Conservation (phyloP, 2,329 filamentous ascomycete species). For the Neonectria hederae region DNA sequence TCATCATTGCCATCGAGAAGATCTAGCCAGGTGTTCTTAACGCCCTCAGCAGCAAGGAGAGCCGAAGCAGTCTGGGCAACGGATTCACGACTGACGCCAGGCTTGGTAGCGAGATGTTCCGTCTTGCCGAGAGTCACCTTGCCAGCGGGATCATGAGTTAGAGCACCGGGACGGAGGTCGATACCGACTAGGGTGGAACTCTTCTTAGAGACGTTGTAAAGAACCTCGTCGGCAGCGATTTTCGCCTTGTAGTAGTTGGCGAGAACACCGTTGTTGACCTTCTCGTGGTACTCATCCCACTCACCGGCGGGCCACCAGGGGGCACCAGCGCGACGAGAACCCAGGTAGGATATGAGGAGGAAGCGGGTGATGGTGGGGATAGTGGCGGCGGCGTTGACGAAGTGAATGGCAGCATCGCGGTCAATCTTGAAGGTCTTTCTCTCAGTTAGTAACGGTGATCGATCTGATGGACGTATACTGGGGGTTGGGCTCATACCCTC, state of each 20-base stretch:
- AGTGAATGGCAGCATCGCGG: slow-evolving; percentile 69
- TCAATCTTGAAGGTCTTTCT: slow-evolving; percentile 66
- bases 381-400: slow-evolving; percentile 67
- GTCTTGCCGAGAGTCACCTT: slow-evolving; percentile 60
- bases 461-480: not conserved
- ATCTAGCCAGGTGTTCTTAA: slow-evolving; percentile 64
- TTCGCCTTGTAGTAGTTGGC: slow-evolving; percentile 69
- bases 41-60: slow-evolving; percentile 60
- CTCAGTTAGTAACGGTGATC: slow-evolving; percentile 5
- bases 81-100: slow-evolving; percentile 61
- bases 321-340: slow-evolving; percentile 61
- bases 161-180: slow-evolving; percentile 60
- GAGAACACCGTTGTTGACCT: slow-evolving; percentile 52
- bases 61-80: slow-evolving; percentile 68
- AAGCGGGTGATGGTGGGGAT: slow-evolving; percentile 67
- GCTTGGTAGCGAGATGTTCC: slow-evolving; percentile 42
- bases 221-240: slow-evolving; percentile 65
- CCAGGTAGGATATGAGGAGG: slow-evolving; percentile 70
- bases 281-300: slow-evolving; percentile 58
- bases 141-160: slow-evolving; percentile 61
- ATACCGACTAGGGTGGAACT: slow-evolving; percentile 58
- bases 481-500: slow-evolving; percentile 44
- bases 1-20: slow-evolving; percentile 64
- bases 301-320: slow-evolving; percentile 64
- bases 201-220: slow-evolving; percentile 59